A percentile compares a stretch with the other conserved stretches of the same genome.
Conservation (phyloP, 768 basidiomycete species). For the Boletus tomentosulus region DNA sequence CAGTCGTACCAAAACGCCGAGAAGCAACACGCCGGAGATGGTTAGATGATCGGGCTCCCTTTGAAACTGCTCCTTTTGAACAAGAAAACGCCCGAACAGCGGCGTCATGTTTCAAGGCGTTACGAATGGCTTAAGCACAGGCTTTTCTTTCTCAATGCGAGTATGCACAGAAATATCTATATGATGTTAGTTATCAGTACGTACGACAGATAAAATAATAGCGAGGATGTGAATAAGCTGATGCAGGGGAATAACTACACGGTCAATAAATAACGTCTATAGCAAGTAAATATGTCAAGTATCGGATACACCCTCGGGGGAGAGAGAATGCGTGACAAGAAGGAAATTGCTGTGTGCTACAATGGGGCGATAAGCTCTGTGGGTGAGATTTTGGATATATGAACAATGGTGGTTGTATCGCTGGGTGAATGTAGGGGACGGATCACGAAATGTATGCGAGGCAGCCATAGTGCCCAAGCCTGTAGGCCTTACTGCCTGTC, state of each 20-base stretch:
- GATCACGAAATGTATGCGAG: constrained; percentile 8
- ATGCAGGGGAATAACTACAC: constrained; percentile 15
- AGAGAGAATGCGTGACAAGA: constrained; percentile 4
- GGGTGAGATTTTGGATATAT: not conserved
- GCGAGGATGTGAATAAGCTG: constrained; percentile 11
- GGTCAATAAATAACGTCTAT: constrained; percentile 8
- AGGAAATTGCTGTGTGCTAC: constrained; percentile 7
- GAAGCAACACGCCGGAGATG: constrained; percentile 3
- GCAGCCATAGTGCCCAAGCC: constrained; percentile 10
- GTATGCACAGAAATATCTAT: constrained; percentile 4
- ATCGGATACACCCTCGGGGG: constrained; percentile 16
- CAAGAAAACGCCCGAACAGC: not conserved
- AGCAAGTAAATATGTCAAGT: constrained; percentile 1
- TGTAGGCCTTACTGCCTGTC: constrained; percentile 32
- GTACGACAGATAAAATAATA: constrained; percentile 20
- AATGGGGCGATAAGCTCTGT: constrained; percentile 2
- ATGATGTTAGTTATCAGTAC: constrained; percentile 12
- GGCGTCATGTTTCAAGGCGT: constrained; percentile 1
- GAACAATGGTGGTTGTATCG: constrained; percentile 3
- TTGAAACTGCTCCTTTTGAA: not conserved
- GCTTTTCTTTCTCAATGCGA: not conserved
- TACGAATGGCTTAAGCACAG: not conserved
- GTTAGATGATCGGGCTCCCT: not conserved
- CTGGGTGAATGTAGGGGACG: constrained; percentile 3
- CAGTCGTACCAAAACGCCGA: constrained; percentile 12